Base-by-base conservation (phyloP, 1,284 basidiomycete species). In the Phaffia rhodozyma region DNA sequence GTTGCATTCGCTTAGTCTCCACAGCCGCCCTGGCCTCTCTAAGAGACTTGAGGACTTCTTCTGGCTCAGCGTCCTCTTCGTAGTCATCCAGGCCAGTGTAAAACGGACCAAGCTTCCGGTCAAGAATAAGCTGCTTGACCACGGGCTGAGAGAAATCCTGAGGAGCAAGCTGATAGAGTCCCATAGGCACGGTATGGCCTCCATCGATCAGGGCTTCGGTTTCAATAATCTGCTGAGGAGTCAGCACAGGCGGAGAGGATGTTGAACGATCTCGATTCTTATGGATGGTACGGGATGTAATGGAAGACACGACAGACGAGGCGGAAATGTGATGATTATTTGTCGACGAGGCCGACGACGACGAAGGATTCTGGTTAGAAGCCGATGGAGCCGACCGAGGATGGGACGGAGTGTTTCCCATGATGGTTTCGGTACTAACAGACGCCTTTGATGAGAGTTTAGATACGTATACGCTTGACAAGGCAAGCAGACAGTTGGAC, bases 11-110 rank as follows among this genome's bases (percentile, higher is more conserved):
- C 59, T 60, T 60, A 30, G 51, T 60, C 16, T 54, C 60, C 16
- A 66, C 64, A 23, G 50, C 55, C 9, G 55, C 74, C 55, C 71
- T 63, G 7, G 71, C 58, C 62, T 74, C 73, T 21, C 66, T 66
- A 25, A 77, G 67, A 9, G 67, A 66, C 27, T 66, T 62, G 13
- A 88, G 81, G 67, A 94, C 86, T 73, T 85, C 86, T 58, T 87
- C 86, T 71, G 88, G 85, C 68, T 87, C 84, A 87, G 89, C 93
- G 62, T 82, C 81, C 18, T 87, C 85, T 34, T 89, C 86, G 72
- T 89, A 97, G 68, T 97, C 94, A 71, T 97, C 92, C 34, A 96
- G 80, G 4, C 93, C 92, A 54, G 90, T 83, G 76, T 97, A 98
- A 78, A 97, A 97, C 0, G 96, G 96, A 0, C 92, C 91, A 30